These are phyloP conservation scores for Moricandia moricandioides DNA, from an alignment of 345 rosid species.

Conservation along the genomic window DNA sequence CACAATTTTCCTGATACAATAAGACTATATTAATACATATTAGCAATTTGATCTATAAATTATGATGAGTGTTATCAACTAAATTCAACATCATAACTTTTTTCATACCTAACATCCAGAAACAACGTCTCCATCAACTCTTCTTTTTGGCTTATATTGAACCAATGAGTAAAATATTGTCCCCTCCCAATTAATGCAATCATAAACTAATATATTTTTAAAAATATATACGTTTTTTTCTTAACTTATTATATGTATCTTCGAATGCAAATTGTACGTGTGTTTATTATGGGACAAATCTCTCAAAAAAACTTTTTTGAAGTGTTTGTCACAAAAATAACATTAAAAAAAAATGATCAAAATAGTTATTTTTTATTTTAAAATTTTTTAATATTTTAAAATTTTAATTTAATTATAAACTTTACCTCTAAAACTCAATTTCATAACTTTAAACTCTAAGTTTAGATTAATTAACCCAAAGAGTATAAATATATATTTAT, in stretches of 20 bases:
- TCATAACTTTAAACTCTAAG: no score
- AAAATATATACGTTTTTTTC: neutral
- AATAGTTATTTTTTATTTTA: no score
- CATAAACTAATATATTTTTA: neutral
- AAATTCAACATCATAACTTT: conserved; percentile 15
- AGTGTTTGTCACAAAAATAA: no score
- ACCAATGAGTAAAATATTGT: conserved; percentile 5
- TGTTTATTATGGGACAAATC: conserved; percentile 10
- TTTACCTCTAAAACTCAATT: no score
- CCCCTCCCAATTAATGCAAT: neutral
- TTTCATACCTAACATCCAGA: conserved; percentile 32
- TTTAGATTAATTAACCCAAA: no score
- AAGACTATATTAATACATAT: neutral
- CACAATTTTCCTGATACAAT: neutral
- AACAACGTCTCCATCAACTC: conserved; percentile 7
- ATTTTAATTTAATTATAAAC: no score
- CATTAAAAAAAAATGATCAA: no score
- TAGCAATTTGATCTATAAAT: neutral
- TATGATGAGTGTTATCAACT: neutral
- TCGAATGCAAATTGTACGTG: conserved; percentile 13
- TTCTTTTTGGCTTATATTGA: conserved; percentile 22
- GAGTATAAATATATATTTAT: no score
- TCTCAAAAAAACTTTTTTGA: no score
- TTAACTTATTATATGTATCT: conserved; percentile 7
- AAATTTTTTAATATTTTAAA: no score